phyloP scores from a whole-genome alignment of 2,329 filamentous ascomycete species.

The Paraphoma sp. region DNA sequence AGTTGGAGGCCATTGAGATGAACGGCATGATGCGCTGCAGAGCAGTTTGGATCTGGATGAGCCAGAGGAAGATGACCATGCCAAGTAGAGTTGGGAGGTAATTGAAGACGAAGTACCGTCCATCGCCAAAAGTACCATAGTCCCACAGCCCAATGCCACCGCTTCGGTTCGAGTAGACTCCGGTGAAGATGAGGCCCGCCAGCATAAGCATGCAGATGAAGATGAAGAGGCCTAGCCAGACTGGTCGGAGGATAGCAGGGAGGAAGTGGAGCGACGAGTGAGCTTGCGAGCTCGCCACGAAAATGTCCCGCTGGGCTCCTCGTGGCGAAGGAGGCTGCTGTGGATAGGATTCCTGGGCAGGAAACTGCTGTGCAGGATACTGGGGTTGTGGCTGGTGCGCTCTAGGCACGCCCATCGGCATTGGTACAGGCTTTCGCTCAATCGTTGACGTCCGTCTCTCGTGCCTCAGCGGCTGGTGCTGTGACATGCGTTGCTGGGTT shows the following conservation, averaged over 20 bases:
- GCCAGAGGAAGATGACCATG: conserved; percentile 74
- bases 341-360: conserved; percentile 1
- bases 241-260: conserved; percentile 72
- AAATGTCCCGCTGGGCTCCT: conserved; percentile 47
- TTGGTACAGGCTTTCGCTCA: conserved; percentile 4
- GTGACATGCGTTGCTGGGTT: conserved; percentile 37
- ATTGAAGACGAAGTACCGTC: conserved; percentile 83
- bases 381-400: neutral
- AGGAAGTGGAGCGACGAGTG: conserved; percentile 66
- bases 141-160: conserved; percentile 69
- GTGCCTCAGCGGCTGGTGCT: conserved; percentile 28
- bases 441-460: conserved; percentile 10
- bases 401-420: neutral
- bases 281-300: conserved; percentile 56
- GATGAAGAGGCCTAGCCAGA: conserved; percentile 67
- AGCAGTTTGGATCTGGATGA: conserved; percentile 75
- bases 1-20: conserved; percentile 73
- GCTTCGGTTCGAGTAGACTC: conserved; percentile 49
- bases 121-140: conserved; percentile 73
- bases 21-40: conserved; percentile 82
- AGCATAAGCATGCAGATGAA: conserved; percentile 73
- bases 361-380: conserved; percentile 5
- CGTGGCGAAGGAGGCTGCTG: conserved; percentile 18
- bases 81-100: conserved; percentile 83
- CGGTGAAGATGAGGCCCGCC: conserved; percentile 73